Percentiles rank a stretch among this genome's conserved stretches.
Conservation (phyloP, 495 filamentous ascomycete species). For the Aspergillus ostianus region DNA sequence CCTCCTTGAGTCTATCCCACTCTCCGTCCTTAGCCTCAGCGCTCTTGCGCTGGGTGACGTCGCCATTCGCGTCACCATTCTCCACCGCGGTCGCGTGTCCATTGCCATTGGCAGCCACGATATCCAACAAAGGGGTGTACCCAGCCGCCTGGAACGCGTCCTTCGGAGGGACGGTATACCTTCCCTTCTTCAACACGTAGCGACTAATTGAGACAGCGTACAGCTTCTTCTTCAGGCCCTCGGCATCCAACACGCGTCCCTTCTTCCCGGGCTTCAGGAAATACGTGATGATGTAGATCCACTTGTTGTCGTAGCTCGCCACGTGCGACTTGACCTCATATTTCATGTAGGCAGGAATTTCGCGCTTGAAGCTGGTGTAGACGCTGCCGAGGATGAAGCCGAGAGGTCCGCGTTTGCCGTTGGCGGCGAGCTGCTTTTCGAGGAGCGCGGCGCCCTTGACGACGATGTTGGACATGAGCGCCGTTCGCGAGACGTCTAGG, state of each 20-base stretch:
- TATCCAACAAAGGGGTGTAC: conserved; percentile 42
- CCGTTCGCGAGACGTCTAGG: conserved; percentile 69
- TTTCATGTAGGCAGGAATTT: conserved; percentile 64
- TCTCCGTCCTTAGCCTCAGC: conserved; percentile 12
- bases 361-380: conserved; percentile 64
- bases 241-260: conserved; percentile 36
- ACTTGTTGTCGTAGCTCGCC: conserved; percentile 69
- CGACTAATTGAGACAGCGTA: conserved; percentile 70
- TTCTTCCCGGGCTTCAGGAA: conserved; percentile 53
- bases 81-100: conserved; percentile 11
- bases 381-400: conserved; percentile 67
- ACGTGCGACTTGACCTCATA: conserved; percentile 78
- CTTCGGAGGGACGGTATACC: conserved; percentile 75
- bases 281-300: conserved; percentile 65
- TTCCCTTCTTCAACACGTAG: conserved; percentile 78
- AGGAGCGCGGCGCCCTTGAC: conserved; percentile 46
- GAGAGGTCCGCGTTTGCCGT: conserved; percentile 39
- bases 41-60: conserved; percentile 11
- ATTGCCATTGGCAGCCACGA: conserved; percentile 3
- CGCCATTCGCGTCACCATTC: conserved; percentile 12
- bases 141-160: conserved; percentile 60
- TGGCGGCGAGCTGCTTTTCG: conserved; percentile 22
- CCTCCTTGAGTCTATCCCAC: conserved; percentile 44
- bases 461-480: conserved; percentile 52
- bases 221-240: conserved; percentile 39